Evolutionary conservation across 2,329 filamentous ascomycete genomes (phyloP).

Genomic region (Hypoxylon sp.): DNA sequence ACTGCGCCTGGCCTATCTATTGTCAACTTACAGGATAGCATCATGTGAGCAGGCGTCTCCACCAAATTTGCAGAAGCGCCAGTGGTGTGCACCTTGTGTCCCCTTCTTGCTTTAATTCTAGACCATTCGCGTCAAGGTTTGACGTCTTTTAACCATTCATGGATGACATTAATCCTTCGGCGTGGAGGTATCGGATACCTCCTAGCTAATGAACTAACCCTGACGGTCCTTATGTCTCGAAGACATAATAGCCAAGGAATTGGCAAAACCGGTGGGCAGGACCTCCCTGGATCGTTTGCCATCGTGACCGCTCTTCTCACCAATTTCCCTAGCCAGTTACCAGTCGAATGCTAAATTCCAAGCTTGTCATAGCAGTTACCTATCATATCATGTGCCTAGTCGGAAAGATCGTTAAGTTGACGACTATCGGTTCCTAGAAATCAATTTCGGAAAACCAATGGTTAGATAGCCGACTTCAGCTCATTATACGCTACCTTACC

Average conservation of each 20-base stretch:
- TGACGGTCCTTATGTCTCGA: slow-evolving; percentile 12
- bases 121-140: slow-evolving; percentile 24
- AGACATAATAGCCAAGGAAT: not conserved
- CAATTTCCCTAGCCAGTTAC: slow-evolving; percentile 18
- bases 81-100: slow-evolving; percentile 5
- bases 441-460: slow-evolving; percentile 10
- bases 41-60: slow-evolving; percentile 25
- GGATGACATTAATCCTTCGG: slow-evolving; percentile 4
- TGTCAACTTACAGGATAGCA: slow-evolving; percentile 20
- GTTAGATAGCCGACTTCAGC: slow-evolving; percentile 14
- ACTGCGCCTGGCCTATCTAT: slow-evolving; percentile 19
- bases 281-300: slow-evolving; percentile 1
- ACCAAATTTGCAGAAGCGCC: not conserved
- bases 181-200: slow-evolving; percentile 9
- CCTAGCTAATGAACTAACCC: slow-evolving; percentile 2
- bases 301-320: slow-evolving; percentile 12
- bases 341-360: slow-evolving; percentile 17
- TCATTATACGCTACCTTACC: slow-evolving; percentile 12
- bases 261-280: slow-evolving; percentile 1
- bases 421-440: slow-evolving; percentile 18
- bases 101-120: slow-evolving; percentile 4
- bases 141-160: slow-evolving; percentile 8
- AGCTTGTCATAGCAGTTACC: slow-evolving; percentile 12
- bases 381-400: slow-evolving; percentile 25
- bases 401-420: slow-evolving; percentile 20